These are phyloP conservation scores for Pterula multifida DNA, from an alignment of 1,284 basidiomycete species.

Conservation along the genomic window DNA sequence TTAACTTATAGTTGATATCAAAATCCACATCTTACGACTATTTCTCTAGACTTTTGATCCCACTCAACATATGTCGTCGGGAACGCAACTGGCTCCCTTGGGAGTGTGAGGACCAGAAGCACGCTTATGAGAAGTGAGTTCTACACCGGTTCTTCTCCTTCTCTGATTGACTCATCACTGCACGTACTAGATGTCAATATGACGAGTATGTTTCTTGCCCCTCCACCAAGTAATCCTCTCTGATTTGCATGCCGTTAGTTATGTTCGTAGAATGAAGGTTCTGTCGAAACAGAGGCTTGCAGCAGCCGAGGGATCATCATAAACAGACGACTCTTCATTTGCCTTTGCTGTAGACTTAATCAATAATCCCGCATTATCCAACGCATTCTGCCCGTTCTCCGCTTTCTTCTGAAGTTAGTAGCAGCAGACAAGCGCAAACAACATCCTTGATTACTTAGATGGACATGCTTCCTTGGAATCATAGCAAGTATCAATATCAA, in stretches of 20 bases:
- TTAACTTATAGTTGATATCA: conserved; percentile 4
- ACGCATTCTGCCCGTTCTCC: too few species aligned
- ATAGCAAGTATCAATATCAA: too few species aligned
- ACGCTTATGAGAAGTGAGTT: conserved; percentile 67
- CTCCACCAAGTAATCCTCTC: background rate
- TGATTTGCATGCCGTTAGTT: conserved; percentile 1
- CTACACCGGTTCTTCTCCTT: background rate
- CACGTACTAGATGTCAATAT: conserved; percentile 13
- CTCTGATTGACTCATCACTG: background rate
- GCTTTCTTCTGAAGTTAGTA: too few species aligned
- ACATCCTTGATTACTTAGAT: too few species aligned
- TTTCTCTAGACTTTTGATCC: conserved; percentile 64
- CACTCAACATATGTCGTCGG: conserved; percentile 72
- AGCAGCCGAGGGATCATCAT: conserved; percentile 3
- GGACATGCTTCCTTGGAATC: too few species aligned
- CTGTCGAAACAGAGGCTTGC: conserved; percentile 13
- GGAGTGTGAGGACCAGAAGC: conserved; percentile 75
- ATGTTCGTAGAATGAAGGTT: conserved; percentile 14
- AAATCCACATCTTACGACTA: conserved; percentile 1
- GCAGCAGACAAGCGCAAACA: too few species aligned
- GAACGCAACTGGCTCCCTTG: conserved; percentile 66
- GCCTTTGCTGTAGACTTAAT: too few species aligned
- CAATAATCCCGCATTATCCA: too few species aligned
- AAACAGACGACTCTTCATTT: background rate
- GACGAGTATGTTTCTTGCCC: conserved; percentile 10